Base-by-base conservation (phyloP, 2,329 filamentous ascomycete species). In the Teratosphaeria nubilosa region DNA sequence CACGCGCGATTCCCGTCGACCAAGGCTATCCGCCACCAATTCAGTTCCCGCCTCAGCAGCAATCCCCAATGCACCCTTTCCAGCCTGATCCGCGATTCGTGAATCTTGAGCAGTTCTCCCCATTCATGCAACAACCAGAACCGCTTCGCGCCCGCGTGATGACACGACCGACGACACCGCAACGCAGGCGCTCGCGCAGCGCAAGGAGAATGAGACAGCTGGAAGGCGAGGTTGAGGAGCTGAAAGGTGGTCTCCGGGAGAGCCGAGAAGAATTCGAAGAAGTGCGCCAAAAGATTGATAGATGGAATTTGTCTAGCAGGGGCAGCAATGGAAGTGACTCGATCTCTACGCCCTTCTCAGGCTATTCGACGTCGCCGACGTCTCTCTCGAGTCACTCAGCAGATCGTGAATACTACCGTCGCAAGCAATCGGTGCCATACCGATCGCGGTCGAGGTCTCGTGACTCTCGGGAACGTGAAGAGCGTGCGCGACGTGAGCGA, bases 291-390 rank as follows among this genome's bases (percentile, higher is more conserved):
- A 56, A 56, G 16, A 25, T 61, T 5, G 55, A 61, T 14, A 6
- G 56, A 22, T 57, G 50, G 59, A 30, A 59, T 41, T 3, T 61
- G 25, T 56, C 54, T 54, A 55, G 57, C 51, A 54, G 53, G n/a
- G 57, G 55, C n/a, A 59, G 54, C 48, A 54, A 59, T 48, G 56
- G 56, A 2, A 27, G 34, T 10, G 54, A 55, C 27, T 58, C 56
- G 2, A 25, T 59, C 48, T 59, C 56, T 13, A 51, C 25, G 11
- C 51, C 7, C 3, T 56, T 56, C 10, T 57, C 48, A 34, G 56
- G 52, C 5, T 56, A 56, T 13, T 59, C 37, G 25, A 59, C 59
- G 16, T 57, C 59, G 7, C 54, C 58, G 16, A 59, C 59, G 10
- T 54, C 56, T 2, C 54, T 48, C 16, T 54, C 57, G 22, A 10